These are phyloP conservation scores for Medicago lupulina DNA, from an alignment of 306 rosid genomes.

Conservation along the genomic window DNA sequence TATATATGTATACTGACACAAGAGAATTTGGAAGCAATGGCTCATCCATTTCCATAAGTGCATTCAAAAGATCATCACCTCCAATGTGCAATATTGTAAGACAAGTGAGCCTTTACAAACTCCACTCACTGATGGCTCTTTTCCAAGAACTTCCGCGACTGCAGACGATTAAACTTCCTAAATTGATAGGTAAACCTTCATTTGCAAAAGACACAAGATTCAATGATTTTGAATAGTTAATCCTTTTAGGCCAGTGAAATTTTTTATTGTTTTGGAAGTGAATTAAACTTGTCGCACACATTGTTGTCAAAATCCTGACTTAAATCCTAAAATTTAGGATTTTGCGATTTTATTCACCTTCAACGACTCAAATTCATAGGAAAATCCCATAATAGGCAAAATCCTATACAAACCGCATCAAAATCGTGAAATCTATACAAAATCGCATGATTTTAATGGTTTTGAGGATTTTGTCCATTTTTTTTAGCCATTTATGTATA, in stretches of 20 bases:
- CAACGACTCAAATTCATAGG: no score
- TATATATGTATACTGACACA: not conserved
- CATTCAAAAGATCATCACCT: not conserved
- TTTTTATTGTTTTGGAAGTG: conserved; percentile 6
- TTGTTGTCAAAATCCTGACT: no score
- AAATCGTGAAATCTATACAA: no score
- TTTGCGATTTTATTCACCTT: no score
- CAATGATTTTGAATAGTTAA: not conserved
- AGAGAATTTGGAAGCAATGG: not conserved
- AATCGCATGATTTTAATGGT: no score
- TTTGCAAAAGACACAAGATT: conserved; percentile 14
- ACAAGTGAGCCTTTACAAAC: conserved; percentile 3
- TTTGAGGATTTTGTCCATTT: no score
- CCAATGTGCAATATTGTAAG: not conserved
- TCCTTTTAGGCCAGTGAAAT: conserved; percentile 5
- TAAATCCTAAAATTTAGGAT: no score
- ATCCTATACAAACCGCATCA: no score
- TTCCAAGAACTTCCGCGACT: not conserved
- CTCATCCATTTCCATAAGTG: not conserved
- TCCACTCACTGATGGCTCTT: not conserved
- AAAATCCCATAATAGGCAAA: no score
- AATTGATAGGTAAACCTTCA: conserved; percentile 15
- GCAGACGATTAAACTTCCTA: not conserved
- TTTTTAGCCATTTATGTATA: no score
- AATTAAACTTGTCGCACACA: no score